These are phyloP conservation scores for Glycine soja DNA, from an alignment of 306 rosid genomes.

Conservation along the genomic window DNA sequence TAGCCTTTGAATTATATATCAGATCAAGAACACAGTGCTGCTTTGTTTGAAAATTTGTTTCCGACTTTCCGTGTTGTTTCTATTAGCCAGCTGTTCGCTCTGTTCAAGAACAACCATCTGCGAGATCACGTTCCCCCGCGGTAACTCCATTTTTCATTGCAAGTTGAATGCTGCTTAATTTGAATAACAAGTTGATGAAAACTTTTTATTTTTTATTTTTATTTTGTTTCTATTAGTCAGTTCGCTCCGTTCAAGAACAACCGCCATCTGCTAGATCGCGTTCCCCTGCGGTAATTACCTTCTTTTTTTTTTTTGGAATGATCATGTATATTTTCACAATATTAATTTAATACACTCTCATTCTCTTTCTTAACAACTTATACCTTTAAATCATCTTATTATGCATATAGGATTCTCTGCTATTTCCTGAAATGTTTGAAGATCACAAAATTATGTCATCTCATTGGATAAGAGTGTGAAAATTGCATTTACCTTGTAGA, in stretches of 20 bases:
- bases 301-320: neutral
- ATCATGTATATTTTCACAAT: neutral
- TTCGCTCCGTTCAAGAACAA: conserved; percentile 51
- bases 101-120: conserved; percentile 46
- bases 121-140: conserved; percentile 51
- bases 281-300: conserved; percentile 52
- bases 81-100: conserved; percentile 49
- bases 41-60: neutral
- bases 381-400: no score
- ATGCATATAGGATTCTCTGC: no score
- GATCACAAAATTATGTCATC: no score
- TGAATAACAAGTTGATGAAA: conserved; percentile 14
- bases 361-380: no score
- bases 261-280: conserved; percentile 50
- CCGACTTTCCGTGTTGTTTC: neutral
- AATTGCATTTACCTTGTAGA: no score
- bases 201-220: neutral
- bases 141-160: neutral
- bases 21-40: neutral
- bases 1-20: neutral
- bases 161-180: conserved; percentile 22
- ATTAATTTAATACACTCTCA: no score
- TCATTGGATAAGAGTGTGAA: no score
- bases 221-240: conserved; percentile 42
- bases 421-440: no score